Evolutionary conservation across 768 basidiomycete species (phyloP), one percentile per base, ranked within the genome.

Genomic region (Leccinum longicurvipes): DNA sequence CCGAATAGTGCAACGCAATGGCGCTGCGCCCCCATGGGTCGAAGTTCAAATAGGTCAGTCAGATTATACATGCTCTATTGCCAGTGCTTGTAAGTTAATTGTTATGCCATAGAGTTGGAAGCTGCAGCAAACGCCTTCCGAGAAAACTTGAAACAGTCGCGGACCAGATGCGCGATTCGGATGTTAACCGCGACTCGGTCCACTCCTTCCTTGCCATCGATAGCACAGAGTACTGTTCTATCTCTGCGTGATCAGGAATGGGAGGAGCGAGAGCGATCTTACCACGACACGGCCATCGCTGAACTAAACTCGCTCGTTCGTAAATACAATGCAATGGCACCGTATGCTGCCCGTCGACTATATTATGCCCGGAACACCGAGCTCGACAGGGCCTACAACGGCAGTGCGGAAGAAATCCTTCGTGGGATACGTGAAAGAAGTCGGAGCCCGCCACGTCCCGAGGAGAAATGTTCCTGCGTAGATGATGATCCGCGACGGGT

Each of bases 11-110:
- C 85, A 90, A 64, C 77, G 83, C 49, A 87, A 91, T 60, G 90
- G 88, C n/a, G 88, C 87, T 6, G 81, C 83, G 4, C 92, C 91
- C 28, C 87, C 89, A 4, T 94, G 92, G 91, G 85, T 93, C 1
- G 91, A 93, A 71, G 63, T 91, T 31, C 91, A 92, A 69, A 74
- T 77, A 54, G 87, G 86, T 84, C 58, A 46, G 80, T 41, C n/a
- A 24, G 68, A 21, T n/a, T n/a, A n/a, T 9, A 12, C 27, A n/a
- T 32, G 21, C 42, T 15, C 39, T 12, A 11, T 11, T 19, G 21
- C n/a, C n/a, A n/a, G 50, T 58, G 24, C 34, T 23, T 24, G n/a
- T 24, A 29, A n/a, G 24, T 29, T 62, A 14, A 59, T 53, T 42
- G n/a, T 25, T 54, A 34, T 29, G 23, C 4, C 25, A 7, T 51